These are phyloP conservation scores for Bryoerythrophyllum caledonicum DNA, from an alignment of 225 moss, liverwort and hornwort species.

Conservation along the genomic window DNA sequence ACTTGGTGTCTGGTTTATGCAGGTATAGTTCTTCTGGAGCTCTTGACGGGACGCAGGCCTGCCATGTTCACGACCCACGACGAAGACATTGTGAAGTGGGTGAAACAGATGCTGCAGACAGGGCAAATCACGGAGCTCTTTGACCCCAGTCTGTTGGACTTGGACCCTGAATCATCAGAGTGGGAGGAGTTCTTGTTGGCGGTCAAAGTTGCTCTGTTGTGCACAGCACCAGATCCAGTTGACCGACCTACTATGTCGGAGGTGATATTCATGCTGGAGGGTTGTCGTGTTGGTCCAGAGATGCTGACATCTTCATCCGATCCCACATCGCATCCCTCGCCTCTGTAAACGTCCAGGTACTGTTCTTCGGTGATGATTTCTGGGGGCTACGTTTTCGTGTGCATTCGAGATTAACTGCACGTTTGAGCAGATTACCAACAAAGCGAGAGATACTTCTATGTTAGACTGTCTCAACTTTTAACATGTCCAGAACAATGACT, in stretches of 20 bases:
- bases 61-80: conserved; percentile 66
- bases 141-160: conserved; percentile 71
- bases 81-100: conserved; percentile 88
- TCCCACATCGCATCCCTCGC: conserved; percentile 71
- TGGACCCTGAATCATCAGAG: conserved; percentile 81
- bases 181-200: conserved; percentile 87
- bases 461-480: not conserved
- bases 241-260: conserved; percentile 80
- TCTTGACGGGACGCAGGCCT: conserved; percentile 73
- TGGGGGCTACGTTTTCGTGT: not conserved
- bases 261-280: conserved; percentile 87
- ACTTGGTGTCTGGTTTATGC: not conserved
- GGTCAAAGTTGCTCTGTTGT: conserved; percentile 79
- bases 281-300: conserved; percentile 72
- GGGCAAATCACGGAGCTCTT: conserved; percentile 79
- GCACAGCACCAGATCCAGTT: conserved; percentile 78
- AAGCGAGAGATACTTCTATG: not conserved
- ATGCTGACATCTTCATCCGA: conserved; percentile 69
- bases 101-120: conserved; percentile 74
- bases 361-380: not conserved
- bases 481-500: not conserved
- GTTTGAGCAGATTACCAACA: not conserved
- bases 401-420: not conserved
- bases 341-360: conserved; percentile 20
- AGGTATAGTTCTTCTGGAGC: conserved; percentile 78